Evolutionary conservation across 768 basidiomycete species (phyloP).

Genomic region (Podaxis rugospora): DNA sequence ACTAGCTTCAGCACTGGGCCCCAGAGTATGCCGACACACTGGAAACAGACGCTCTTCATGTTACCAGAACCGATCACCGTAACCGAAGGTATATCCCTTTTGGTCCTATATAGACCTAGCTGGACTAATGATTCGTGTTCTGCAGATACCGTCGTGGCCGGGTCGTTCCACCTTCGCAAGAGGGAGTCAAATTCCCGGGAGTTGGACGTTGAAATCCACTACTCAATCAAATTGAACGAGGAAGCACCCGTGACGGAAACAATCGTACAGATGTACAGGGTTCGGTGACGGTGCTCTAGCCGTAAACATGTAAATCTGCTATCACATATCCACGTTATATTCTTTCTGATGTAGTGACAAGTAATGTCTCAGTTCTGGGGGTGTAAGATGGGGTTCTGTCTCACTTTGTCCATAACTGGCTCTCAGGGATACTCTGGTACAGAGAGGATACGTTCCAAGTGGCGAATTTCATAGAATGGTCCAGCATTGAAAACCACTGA

Average conservation of each 20-base stretch:
- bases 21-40: slow-evolving; percentile 83
- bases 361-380: no score
- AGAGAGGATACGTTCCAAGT: no score
- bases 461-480: no score
- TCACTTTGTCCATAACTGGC: no score
- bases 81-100: slow-evolving; percentile 55
- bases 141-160: slow-evolving; percentile 68
- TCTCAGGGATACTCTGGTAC: no score
- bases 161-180: slow-evolving; percentile 83
- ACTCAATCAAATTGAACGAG: slow-evolving; percentile 42
- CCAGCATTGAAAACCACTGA: no score
- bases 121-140: not conserved
- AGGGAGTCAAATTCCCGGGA: slow-evolving; percentile 79
- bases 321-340: no score
- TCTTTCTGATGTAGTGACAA: no score
- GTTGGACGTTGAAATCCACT: slow-evolving; percentile 90
- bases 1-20: slow-evolving; percentile 92
- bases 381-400: no score
- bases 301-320: no score
- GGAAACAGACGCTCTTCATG: slow-evolving; percentile 94
- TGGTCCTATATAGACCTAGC: not conserved
- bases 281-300: slow-evolving; percentile 41
- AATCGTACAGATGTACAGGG: slow-evolving; percentile 76
- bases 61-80: slow-evolving; percentile 75
- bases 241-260: slow-evolving; percentile 31